phyloP scores from a whole-genome alignment of 108 stramenopile species.

The Nitzschia sp. region DNA sequence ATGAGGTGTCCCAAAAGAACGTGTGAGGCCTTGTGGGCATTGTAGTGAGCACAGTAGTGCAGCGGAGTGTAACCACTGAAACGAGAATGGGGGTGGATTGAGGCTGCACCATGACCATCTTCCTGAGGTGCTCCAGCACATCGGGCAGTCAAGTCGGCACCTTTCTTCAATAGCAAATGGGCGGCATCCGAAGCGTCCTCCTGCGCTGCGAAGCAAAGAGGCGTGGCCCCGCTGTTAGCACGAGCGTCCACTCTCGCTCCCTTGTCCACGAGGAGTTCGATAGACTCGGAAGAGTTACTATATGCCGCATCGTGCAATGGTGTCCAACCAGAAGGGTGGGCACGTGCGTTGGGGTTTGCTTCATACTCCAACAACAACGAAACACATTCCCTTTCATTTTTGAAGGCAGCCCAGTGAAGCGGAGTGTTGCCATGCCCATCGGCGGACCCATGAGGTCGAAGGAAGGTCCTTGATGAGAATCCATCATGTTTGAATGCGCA shows the following conservation, averaged over 20 bases:
- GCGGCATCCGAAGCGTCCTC: constrained; percentile 72
- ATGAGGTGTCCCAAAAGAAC: constrained; percentile 50
- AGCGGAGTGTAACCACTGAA: constrained; percentile 87
- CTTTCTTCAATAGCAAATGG: constrained; percentile 57
- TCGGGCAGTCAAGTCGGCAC: constrained; percentile 73
- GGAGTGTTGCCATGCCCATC: constrained; percentile 91
- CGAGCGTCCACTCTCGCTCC: constrained; percentile 79
- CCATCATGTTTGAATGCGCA: constrained; percentile 36
- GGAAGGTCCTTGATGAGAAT: constrained; percentile 18
- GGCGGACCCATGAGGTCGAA: constrained; percentile 36
- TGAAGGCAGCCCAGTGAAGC: constrained; percentile 88
- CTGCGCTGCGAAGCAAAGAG: constrained; percentile 85
- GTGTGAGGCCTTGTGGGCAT: constrained; percentile 68
- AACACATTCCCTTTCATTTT: constrained; percentile 71
- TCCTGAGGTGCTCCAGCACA: constrained; percentile 62
- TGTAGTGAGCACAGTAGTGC: constrained; percentile 89
- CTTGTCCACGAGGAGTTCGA: constrained; percentile 61
- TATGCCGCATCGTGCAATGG: constrained; percentile 87
- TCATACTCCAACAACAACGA: constrained; percentile 63
- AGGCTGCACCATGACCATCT: constrained; percentile 34
- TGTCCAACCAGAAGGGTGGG: constrained; percentile 88
- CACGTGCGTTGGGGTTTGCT: constrained; percentile 73
- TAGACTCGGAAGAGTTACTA: constrained; percentile 72
- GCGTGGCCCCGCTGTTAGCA: constrained; percentile 83
- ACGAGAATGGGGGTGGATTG: constrained; percentile 63